Evolutionary conservation across 140 eudicot species (phyloP), one percentile per base, ranked within the genome.

Genomic region (Senecio squalidus): DNA sequence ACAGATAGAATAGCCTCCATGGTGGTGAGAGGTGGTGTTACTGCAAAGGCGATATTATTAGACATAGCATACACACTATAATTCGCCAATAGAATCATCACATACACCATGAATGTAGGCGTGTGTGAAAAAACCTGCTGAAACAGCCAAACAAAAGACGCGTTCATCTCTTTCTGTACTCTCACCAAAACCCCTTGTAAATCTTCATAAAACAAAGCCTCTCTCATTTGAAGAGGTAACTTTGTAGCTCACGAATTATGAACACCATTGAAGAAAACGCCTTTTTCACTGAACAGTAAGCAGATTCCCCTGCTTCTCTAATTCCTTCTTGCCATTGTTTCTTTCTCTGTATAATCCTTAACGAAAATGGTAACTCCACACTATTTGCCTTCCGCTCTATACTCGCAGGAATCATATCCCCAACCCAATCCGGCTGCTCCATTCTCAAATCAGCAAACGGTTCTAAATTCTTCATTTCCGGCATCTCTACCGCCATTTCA

Each of bases 191-290:
- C 84, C 64, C 74, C 96, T 36, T 79, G 84, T 16, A 87, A 50
- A 72, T 92, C 98, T 60, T 87, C 96, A 46, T 79, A 80, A 24
- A 67, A 77, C 34, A 84, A 21, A 24, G 76, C 43, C 53, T 84
- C 92, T 50, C 98, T 75, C 96, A 87, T 79, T 34, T 81, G 94
- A 6, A 92, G 45, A 36, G 92, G 53, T 51, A 87, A 61, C 92
- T 79, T 15, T 86, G 98, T 11, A 92, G 82, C 76, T 92, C 98
- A 14, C 86, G 77, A 50, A 92, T 86, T 28, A 92, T 92, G 50
- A 86, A 92, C 73, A 87, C 96, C 98, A 92, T 87, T 0, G 94
- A 86, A 9, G 98, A 92, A 47, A 92, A 92, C 0, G 96, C 98
- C 25, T 76, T 84, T 63, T 79, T 79, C 27, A 87, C 77, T 0